Percentiles rank a stretch among this genome's conserved stretches.
phyloP scores from a whole-genome alignment of 768 basidiomycete species.

The Lactarius trivialis region DNA sequence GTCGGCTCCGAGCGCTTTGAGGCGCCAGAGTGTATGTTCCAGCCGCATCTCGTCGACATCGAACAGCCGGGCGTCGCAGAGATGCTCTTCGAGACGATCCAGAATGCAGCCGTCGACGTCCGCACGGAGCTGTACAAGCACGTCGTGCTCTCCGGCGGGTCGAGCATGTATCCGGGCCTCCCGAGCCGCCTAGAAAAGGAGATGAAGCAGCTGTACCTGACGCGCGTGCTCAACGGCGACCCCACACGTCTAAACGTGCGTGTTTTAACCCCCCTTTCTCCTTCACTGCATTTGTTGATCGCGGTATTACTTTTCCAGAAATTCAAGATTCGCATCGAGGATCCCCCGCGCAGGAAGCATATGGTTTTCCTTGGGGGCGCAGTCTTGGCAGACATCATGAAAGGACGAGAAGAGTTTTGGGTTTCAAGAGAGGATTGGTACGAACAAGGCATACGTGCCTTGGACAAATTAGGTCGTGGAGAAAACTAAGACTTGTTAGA shows the following conservation, averaged over 20 bases:
- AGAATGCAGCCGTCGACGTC: conserved; percentile 82
- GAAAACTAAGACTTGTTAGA: conserved; percentile 30
- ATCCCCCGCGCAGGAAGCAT: conserved; percentile 95
- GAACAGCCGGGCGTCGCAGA: conserved; percentile 98
- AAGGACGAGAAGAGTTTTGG: conserved; percentile 91
- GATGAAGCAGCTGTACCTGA: conserved; percentile 98
- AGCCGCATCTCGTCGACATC: conserved; percentile 93
- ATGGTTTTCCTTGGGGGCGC: conserved; percentile 99
- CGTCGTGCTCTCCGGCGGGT: conserved; percentile 94
- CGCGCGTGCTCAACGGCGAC: conserved; percentile 79
- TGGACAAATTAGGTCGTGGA: conserved; percentile 82
- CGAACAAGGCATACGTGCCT: conserved; percentile 73
- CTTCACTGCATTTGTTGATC: background rate
- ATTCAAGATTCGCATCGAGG: conserved; percentile 99
- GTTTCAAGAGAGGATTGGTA: conserved; percentile 91
- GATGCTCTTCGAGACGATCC: conserved; percentile 96
- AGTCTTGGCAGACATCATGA: conserved; percentile 99
- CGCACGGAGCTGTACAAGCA: conserved; percentile 95
- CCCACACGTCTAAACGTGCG: conserved; percentile 79
- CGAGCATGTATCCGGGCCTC: conserved; percentile 97
- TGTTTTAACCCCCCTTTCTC: conserved; percentile 24
- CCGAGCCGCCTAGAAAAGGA: conserved; percentile 97
- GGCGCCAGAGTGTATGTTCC: conserved; percentile 99
- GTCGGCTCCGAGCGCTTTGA: conserved; percentile 98
- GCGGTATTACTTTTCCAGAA: conserved; percentile 69